These are phyloP conservation scores for Penicillium subrubescens DNA, from an alignment of 495 filamentous ascomycete genomes.

Conservation along the genomic window DNA sequence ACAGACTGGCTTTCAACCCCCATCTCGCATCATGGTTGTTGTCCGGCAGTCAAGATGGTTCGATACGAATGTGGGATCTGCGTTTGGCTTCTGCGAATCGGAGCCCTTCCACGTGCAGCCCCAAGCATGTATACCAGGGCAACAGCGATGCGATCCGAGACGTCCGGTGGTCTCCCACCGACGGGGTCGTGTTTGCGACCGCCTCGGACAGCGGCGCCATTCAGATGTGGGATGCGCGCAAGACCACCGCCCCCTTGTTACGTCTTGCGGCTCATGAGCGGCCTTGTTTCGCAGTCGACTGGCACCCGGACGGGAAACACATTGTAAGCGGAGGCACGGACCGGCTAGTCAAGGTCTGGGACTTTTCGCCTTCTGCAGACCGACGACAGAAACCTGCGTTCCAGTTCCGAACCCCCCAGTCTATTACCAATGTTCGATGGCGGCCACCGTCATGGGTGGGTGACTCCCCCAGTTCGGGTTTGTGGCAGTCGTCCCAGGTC, in stretches of 20 bases:
- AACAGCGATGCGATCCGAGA: conserved; percentile 81
- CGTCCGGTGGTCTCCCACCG: conserved; percentile 84
- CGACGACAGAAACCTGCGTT: conserved; percentile 75
- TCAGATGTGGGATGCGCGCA: conserved; percentile 70
- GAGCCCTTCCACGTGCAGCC: conserved; percentile 54
- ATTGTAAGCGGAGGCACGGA: conserved; percentile 83
- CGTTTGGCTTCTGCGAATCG: conserved; percentile 53
- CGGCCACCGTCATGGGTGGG: conserved; percentile 76
- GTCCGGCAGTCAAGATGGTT: conserved; percentile 90
- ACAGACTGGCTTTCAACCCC: conserved; percentile 88
- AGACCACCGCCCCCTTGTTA: conserved; percentile 58
- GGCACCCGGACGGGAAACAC: conserved; percentile 95
- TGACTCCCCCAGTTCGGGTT: conserved; percentile 62
- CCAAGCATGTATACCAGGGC: conserved; percentile 59
- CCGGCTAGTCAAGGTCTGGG: conserved; percentile 87
- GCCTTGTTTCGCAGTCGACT: conserved; percentile 80
- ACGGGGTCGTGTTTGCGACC: conserved; percentile 84
- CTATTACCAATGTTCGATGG: conserved; percentile 82
- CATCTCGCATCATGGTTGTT: conserved; percentile 74
- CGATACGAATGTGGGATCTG: conserved; percentile 80
- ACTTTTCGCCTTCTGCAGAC: conserved; percentile 75
- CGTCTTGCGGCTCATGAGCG: conserved; percentile 85
- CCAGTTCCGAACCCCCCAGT: conserved; percentile 62
- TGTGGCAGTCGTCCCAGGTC: conserved; percentile 68
- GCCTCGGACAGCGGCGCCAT: conserved; percentile 84